A percentile compares a stretch with the other conserved stretches of the same genome.
These are phyloP conservation scores for Extremus antarcticus DNA, from an alignment of 495 filamentous ascomycete genomes.

Conservation along the genomic window DNA sequence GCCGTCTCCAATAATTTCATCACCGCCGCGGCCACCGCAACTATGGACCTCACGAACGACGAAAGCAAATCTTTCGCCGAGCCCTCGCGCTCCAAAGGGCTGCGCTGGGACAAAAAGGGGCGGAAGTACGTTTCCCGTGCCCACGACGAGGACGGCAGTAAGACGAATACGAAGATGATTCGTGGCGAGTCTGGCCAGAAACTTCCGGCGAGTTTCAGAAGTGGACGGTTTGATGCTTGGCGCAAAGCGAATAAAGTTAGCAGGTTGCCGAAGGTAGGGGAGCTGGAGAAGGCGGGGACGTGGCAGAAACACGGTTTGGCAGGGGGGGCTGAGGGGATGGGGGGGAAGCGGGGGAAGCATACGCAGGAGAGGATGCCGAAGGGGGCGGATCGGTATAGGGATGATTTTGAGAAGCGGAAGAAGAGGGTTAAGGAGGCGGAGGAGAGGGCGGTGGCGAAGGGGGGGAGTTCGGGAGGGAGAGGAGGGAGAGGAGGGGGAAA, in stretches of 20 bases:
- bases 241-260: conserved; percentile 71
- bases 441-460: conserved; percentile 75
- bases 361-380: conserved; percentile 78
- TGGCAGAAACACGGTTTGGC: too few relatives aligned
- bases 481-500: conserved; percentile 56
- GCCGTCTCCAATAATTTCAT: conserved; percentile 66
- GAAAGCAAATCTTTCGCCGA: conserved; percentile 63
- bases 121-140: conserved; percentile 84
- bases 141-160: conserved; percentile 91
- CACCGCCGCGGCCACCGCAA: conserved; percentile 64
- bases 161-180: conserved; percentile 64
- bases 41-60: conserved; percentile 83
- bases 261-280: conserved; percentile 67
- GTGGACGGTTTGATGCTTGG: conserved; percentile 88
- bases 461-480: conserved; percentile 78
- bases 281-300: conserved; percentile 51
- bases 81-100: conserved; percentile 47
- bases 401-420: conserved; percentile 83
- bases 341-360: conserved; percentile 59
- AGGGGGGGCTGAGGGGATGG: conserved; percentile 2
- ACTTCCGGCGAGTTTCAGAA: conserved; percentile 85
- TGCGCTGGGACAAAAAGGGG: conserved; percentile 94
- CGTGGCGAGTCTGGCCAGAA: conserved; percentile 88
- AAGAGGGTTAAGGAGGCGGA: conserved; percentile 78
- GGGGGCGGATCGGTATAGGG: conserved; percentile 76